Evolutionary conservation across 2,329 filamentous ascomycete species (phyloP), one percentile per base, ranked within the genome.

Genomic region (Aspergillus udagawae): DNA sequence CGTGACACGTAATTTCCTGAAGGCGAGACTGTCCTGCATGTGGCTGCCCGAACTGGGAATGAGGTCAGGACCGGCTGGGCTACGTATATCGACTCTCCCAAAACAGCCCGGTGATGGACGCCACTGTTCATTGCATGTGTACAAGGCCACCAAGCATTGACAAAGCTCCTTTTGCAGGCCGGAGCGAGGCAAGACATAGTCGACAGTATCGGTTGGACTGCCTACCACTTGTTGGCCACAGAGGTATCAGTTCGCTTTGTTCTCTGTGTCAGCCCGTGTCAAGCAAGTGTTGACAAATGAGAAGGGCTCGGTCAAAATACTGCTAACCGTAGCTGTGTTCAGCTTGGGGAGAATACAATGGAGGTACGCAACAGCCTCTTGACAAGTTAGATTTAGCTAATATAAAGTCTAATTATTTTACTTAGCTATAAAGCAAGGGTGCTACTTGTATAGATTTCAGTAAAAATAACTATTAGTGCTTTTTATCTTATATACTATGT

Each of bases 301-400:
- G 25, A 29, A 67, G 62, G 65, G 9, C 54, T 64, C 3, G 70
- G 71, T 17, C 63, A 68, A 54, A 73, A 74, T 51, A 64, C 66
- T 20, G 53, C 54, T 3, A 63, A 57, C 28, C 66, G 60, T 14
- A 69, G 61, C 28, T 60, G 68, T 55, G 68, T 76, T 49, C 73
- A 76, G 53, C 60, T 76, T 21, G 73, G 73, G 17, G 74, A 76
- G 53, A 76, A 76, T 57, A 75, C 71, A 5, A 59, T 75, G 38
- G 64, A 72, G 57, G 67, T 68, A 60, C n/a, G 20, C 25, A 12
- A 1, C 28, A 1, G 12, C 28, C 12, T 35, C 10, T 6, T 32
- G 10, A 29, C 28, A 54, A 3, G 7, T 12, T 3, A 25, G 3
- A 10, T 8, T 7, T 6, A 10, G 5, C 35, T 61, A 55, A 59